phyloP scores from a whole-genome alignment of 2,329 filamentous ascomycete genomes.

The Diaporthe ilicicola region DNA sequence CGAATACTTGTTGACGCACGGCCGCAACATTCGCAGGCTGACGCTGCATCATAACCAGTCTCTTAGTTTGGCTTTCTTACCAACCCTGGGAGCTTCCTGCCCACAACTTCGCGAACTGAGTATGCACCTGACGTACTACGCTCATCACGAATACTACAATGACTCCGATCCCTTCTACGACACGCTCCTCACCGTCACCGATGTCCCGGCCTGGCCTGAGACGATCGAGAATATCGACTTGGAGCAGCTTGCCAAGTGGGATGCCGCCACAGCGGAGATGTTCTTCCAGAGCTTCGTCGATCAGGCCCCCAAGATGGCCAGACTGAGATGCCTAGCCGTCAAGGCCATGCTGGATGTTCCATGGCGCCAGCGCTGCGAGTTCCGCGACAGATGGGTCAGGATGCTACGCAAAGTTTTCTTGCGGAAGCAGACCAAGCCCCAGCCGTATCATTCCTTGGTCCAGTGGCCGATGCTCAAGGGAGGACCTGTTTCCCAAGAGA shows the following conservation, averaged over 20 bases:
- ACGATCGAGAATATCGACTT: constrained; percentile 77
- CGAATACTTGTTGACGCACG: constrained; percentile 72
- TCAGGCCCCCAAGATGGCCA: constrained; percentile 69
- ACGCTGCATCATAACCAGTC: constrained; percentile 81
- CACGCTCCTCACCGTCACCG: constrained; percentile 66
- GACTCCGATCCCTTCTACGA: constrained; percentile 82
- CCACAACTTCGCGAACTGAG: constrained; percentile 74
- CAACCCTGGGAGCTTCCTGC: constrained; percentile 71
- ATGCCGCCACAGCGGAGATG: constrained; percentile 72
- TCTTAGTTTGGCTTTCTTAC: constrained; percentile 78
- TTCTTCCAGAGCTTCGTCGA: constrained; percentile 84
- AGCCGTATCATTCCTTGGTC: constrained; percentile 28
- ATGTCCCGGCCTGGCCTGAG: constrained; percentile 81
- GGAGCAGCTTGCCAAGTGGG: constrained; percentile 80
- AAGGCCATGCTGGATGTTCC: constrained; percentile 81
- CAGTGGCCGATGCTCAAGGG: constrained; percentile 28
- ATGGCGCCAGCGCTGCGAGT: constrained; percentile 83
- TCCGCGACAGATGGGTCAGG: constrained; percentile 81
- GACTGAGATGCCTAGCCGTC: constrained; percentile 75
- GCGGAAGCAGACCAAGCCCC: constrained; percentile 43
- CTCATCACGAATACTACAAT: constrained; percentile 70
- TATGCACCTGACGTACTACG: constrained; percentile 83
- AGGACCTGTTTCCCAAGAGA: neutral
- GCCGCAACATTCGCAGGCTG: constrained; percentile 71
- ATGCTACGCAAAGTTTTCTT: constrained; percentile 74